Evolutionary conservation across 225 moss, liverwort and hornwort species (phyloP), one percentile per base, ranked within the genome.

Genomic region (Asterella californica): DNA sequence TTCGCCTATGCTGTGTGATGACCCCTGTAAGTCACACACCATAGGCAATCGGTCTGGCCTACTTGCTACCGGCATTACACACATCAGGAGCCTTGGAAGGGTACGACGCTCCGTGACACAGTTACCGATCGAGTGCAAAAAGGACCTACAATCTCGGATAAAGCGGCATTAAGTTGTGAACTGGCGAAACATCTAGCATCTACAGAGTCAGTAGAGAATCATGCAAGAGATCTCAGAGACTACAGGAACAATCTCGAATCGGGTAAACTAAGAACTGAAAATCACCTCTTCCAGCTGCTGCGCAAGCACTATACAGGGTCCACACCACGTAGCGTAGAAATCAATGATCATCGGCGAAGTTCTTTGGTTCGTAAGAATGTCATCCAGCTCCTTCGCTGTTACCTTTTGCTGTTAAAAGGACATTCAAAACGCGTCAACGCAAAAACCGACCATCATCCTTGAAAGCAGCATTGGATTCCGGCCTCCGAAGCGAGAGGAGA

Each of bases 301-400:
- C 76, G 97, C 97, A 59, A 99, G 91, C 73, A 99, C 80, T 68
- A 95, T 93, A 83, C 97, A 99, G 5, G 97, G 97, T 4, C 97
- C 97, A 85, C 97, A 99, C 97, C 97, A 99, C 32, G 97, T 99
- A 1, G 95, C 97, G 81, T 99, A 99, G 60, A 99, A 99, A 74
- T 99, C 97, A 15, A 99, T 92, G 50, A 99, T 94, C 93, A 99
- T 90, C 17, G 97, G 97, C 38, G 88, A 90, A 47, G 80, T 91
- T 81, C 97, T 89, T 79, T 92, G 90, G 69, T 88, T 88, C 25
- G 91, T 89, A 74, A 99, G 81, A 53, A 99, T 99, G n/a, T 93
- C 89, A 80, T 99, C 94, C 80, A 99, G 87, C 83, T 95, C 93
- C 64, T 86, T 88, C 2, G 97, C 97, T 21, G 91, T 91, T 21